phyloP scores from a whole-genome alignment of 805 yeast species.

The Kodamaea hsintzibuensis region DNA sequence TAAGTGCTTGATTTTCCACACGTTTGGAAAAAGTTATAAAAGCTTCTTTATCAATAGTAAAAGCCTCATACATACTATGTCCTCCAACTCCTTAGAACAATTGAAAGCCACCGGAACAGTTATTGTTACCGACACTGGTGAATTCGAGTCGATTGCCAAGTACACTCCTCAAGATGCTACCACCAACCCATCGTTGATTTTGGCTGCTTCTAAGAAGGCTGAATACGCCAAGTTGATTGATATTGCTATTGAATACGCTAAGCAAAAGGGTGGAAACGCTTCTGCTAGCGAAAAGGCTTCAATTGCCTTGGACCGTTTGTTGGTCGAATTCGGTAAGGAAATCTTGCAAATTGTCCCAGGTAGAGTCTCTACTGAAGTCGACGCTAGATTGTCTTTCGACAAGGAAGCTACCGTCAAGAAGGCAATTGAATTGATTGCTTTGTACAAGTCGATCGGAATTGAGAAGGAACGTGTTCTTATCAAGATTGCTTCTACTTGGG shows the following conservation, averaged over 20 bases:
- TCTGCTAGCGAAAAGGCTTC: conserved; percentile 68
- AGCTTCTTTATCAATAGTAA: not conserved
- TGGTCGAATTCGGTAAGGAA: conserved; percentile 95
- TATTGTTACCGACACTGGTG: conserved; percentile 99
- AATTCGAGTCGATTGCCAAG: conserved; percentile 95
- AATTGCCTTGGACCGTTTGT: conserved; percentile 84
- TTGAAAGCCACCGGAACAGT: conserved; percentile 93
- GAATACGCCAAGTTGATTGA: conserved; percentile 90
- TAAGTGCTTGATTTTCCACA: not conserved
- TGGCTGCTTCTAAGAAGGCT: conserved; percentile 91
- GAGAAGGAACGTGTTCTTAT: conserved; percentile 87
- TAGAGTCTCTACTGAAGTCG: conserved; percentile 98
- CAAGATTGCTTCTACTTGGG: conserved; percentile 98
- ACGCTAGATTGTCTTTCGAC: conserved; percentile 96
- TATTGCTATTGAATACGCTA: conserved; percentile 85
- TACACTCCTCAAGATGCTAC: conserved; percentile 99
- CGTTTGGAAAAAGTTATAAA: not conserved
- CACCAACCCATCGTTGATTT: conserved; percentile 95
- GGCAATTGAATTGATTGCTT: conserved; percentile 86
- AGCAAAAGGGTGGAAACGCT: conserved; percentile 55
- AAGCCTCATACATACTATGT: not conserved
- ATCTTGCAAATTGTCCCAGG: conserved; percentile 96
- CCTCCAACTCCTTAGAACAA: conserved; percentile 72
- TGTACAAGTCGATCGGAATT: conserved; percentile 85
- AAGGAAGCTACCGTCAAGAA: conserved; percentile 90